Evolutionary conservation across 768 basidiomycete genomes (phyloP).

Genomic region (Leccinum ochraceum): DNA sequence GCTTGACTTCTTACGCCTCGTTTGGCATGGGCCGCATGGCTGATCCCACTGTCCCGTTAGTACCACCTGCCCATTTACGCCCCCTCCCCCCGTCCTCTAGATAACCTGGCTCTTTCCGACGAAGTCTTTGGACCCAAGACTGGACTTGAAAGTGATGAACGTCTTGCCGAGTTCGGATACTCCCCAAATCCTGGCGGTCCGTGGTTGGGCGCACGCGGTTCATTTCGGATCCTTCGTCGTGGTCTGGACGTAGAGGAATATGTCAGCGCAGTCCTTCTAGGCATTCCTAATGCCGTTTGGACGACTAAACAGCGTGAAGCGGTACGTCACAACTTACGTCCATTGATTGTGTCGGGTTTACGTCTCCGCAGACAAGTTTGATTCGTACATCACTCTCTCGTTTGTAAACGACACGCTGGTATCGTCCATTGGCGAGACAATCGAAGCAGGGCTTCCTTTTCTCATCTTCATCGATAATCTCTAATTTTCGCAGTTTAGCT

Average conservation of each 20-base stretch:
- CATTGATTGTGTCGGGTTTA: slow-evolving; percentile 7
- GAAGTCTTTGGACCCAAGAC: slow-evolving; percentile 88
- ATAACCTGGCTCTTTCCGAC: slow-evolving; percentile 89
- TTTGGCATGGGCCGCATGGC: slow-evolving; percentile 65
- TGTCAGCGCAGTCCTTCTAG: slow-evolving; percentile 93
- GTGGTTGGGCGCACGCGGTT: slow-evolving; percentile 89
- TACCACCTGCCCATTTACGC: slow-evolving; percentile 78
- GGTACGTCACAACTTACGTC: slow-evolving; percentile 50
- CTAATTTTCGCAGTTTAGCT: slow-evolving; percentile 98
- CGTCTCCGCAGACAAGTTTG: slow-evolving; percentile 71
- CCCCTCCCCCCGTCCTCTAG: slow-evolving; percentile 63
- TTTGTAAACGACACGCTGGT: slow-evolving; percentile 98
- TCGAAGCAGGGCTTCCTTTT: slow-evolving; percentile 99
- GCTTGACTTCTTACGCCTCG: slow-evolving; percentile 81
- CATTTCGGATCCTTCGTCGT: slow-evolving; percentile 86
- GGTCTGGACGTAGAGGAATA: slow-evolving; percentile 95
- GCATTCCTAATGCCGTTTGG: slow-evolving; percentile 99
- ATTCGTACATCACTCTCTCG: slow-evolving; percentile 96
- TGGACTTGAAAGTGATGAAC: slow-evolving; percentile 92
- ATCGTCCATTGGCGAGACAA: slow-evolving; percentile 95
- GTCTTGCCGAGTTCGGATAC: slow-evolving; percentile 89
- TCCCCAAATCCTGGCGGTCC: slow-evolving; percentile 94
- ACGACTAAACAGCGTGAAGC: slow-evolving; percentile 90
- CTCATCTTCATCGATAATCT: slow-evolving; percentile 49
- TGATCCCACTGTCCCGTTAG: slow-evolving; percentile 57